These are phyloP conservation scores for Xylaria arbuscula DNA, from an alignment of 2,329 filamentous ascomycete genomes.

Conservation along the genomic window DNA sequence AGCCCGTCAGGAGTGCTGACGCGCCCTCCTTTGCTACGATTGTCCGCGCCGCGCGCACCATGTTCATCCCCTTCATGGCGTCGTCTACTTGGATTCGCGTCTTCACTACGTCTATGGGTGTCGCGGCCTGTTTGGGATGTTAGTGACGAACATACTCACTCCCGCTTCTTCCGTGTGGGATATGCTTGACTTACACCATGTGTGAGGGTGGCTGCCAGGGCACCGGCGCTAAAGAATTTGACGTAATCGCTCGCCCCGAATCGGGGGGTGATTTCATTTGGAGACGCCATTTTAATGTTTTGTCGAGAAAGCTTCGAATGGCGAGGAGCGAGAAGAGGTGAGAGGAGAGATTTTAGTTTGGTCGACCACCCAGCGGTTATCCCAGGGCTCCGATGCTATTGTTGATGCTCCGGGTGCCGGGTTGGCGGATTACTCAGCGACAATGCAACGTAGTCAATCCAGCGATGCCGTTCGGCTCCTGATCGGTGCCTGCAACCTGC, in stretches of 20 bases:
- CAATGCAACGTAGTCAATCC: not conserved
- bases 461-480: not conserved
- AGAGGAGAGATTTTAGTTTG: not conserved
- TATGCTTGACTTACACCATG: slow-evolving; percentile 57
- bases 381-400: not conserved
- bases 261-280: slow-evolving; percentile 48
- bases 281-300: slow-evolving; percentile 37
- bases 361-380: not conserved
- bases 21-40: slow-evolving; percentile 84
- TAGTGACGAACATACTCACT: not conserved
- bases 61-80: slow-evolving; percentile 82
- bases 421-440: slow-evolving; percentile 42
- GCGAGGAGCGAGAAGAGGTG: not conserved
- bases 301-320: not conserved
- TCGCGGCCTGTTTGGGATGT: slow-evolving; percentile 56
- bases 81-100: slow-evolving; percentile 92
- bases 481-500: not conserved
- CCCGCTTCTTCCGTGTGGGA: not conserved
- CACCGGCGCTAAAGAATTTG: slow-evolving; percentile 66
- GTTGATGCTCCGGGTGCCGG: not conserved
- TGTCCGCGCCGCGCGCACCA: slow-evolving; percentile 81
- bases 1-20: slow-evolving; percentile 82
- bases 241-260: slow-evolving; percentile 59
- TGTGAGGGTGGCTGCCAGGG: slow-evolving; percentile 63
- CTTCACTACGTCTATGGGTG: slow-evolving; percentile 79